A percentile compares a stretch with the other conserved stretches of the same genome.
Conservation (phyloP, 2,329 filamentous ascomycete genomes). For the Colletotrichum tropicicola region DNA sequence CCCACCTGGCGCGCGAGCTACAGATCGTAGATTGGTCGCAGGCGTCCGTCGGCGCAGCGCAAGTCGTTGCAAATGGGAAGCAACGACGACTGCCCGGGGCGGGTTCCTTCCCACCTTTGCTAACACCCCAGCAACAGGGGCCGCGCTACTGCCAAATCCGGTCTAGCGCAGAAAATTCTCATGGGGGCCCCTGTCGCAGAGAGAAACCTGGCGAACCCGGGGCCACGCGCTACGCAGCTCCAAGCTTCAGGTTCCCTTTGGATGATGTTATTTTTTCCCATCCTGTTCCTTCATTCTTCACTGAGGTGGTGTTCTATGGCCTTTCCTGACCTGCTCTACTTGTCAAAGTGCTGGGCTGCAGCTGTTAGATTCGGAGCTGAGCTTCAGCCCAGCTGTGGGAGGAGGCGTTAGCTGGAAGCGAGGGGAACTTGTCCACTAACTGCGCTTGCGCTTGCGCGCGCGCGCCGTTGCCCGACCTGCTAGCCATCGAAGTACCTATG, state of each 20-base stretch:
- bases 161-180: slow-evolving; percentile 5
- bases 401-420: too few species aligned
- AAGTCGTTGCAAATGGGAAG: slow-evolving; percentile 20
- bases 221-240: slow-evolving; percentile 14
- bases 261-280: background rate
- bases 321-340: background rate
- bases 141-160: background rate
- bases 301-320: background rate
- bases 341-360: background rate
- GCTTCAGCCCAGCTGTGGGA: background rate
- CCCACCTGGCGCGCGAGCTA: slow-evolving; percentile 10
- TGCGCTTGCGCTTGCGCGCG: too few species aligned
- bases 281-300: background rate
- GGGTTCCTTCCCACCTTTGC: background rate
- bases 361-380: background rate
- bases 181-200: slow-evolving; percentile 20
- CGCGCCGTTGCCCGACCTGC: slow-evolving; percentile 1
- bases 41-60: slow-evolving; percentile 3
- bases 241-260: slow-evolving; percentile 22
- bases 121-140: slow-evolving; percentile 23
- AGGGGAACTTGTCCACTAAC: too few species aligned
- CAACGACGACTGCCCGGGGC: background rate
- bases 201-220: slow-evolving; percentile 20
- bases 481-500: background rate
- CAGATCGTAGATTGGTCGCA: too few species aligned